A percentile compares a stretch with the other conserved stretches of the same genome.
phyloP scores from a whole-genome alignment of 2,329 filamentous ascomycete genomes.

The Cercospora beticola region DNA sequence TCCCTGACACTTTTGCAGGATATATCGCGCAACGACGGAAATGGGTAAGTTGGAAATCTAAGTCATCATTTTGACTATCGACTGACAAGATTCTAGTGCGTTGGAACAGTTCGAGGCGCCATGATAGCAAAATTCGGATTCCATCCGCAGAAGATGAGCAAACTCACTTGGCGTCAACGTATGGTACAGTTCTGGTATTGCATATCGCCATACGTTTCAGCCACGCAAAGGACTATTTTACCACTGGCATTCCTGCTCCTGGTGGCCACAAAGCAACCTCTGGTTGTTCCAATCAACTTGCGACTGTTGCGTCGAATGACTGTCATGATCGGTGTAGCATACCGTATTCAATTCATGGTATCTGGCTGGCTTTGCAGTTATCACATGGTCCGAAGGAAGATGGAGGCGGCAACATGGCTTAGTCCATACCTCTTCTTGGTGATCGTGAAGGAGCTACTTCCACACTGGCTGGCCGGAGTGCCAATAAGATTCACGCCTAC shows the following conservation, averaged over 20 bases:
- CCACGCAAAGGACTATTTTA: slow-evolving; percentile 1
- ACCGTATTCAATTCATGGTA: background rate
- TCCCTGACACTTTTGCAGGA: slow-evolving; percentile 9
- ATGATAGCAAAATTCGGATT: slow-evolving; percentile 11
- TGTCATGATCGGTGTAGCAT: background rate
- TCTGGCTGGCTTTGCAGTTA: slow-evolving; percentile 10
- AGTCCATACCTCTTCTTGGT: background rate
- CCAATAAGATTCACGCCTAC: slow-evolving; percentile 12
- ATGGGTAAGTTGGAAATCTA: background rate
- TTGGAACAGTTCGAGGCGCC: slow-evolving; percentile 10
- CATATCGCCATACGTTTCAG: background rate
- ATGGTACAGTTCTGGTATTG: slow-evolving; percentile 9
- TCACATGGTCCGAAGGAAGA: slow-evolving; percentile 8
- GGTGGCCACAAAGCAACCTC: background rate
- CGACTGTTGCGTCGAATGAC: background rate
- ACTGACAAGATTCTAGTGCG: background rate
- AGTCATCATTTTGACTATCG: background rate
- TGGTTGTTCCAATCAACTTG: background rate
- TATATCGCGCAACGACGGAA: slow-evolving; percentile 11
- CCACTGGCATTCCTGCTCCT: background rate
- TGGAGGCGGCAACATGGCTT: background rate
- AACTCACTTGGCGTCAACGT: slow-evolving; percentile 11
- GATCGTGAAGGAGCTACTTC: slow-evolving; percentile 3
- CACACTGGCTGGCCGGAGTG: background rate
- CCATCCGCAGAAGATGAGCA: background rate